Percentiles rank a stretch among this genome's conserved stretches.
phyloP scores from a whole-genome alignment of 2,329 filamentous ascomycete species.

The Paraphoma sp. region DNA sequence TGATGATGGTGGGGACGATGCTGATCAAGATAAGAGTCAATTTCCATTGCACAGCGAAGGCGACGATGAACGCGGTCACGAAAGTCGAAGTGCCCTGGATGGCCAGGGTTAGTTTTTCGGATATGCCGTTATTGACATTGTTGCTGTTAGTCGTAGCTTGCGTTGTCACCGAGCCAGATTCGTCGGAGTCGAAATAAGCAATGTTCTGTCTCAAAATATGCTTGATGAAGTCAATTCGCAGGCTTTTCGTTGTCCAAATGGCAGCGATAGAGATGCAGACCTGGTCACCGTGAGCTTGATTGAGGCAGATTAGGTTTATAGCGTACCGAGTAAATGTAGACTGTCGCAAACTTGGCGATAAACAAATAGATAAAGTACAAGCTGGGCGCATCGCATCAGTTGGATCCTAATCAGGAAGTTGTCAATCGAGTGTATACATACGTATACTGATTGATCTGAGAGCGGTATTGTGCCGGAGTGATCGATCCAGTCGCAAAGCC shows the following conservation, averaged over 20 bases:
- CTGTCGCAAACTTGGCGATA: slow-evolving; percentile 67
- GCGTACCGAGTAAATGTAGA: slow-evolving; percentile 56
- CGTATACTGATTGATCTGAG: slow-evolving; percentile 48
- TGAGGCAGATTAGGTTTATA: neutral
- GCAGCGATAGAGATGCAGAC: slow-evolving; percentile 58
- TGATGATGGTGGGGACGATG: slow-evolving; percentile 55
- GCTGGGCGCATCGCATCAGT: slow-evolving; percentile 36
- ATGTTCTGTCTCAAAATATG: slow-evolving; percentile 62
- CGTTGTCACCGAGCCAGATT: slow-evolving; percentile 91
- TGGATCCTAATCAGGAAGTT: too few species aligned
- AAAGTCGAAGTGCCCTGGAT: slow-evolving; percentile 61
- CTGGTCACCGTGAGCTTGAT: slow-evolving; percentile 17
- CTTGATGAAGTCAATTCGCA: slow-evolving; percentile 68
- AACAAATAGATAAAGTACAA: slow-evolving; percentile 76
- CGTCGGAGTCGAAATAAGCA: slow-evolving; percentile 74
- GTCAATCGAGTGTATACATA: neutral
- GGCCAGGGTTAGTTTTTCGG: slow-evolving; percentile 51
- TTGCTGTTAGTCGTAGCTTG: slow-evolving; percentile 95
- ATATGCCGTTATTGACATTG: slow-evolving; percentile 87
- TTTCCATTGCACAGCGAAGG: slow-evolving; percentile 92
- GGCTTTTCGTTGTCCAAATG: slow-evolving; percentile 57
- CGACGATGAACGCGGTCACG: slow-evolving; percentile 84
- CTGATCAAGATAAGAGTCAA: slow-evolving; percentile 76
- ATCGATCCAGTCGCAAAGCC: slow-evolving; percentile 47
- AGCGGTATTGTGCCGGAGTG: slow-evolving; percentile 44